phyloP scores from a whole-genome alignment of 345 rosid genomes.

The Cardiospermum halicacabum region DNA sequence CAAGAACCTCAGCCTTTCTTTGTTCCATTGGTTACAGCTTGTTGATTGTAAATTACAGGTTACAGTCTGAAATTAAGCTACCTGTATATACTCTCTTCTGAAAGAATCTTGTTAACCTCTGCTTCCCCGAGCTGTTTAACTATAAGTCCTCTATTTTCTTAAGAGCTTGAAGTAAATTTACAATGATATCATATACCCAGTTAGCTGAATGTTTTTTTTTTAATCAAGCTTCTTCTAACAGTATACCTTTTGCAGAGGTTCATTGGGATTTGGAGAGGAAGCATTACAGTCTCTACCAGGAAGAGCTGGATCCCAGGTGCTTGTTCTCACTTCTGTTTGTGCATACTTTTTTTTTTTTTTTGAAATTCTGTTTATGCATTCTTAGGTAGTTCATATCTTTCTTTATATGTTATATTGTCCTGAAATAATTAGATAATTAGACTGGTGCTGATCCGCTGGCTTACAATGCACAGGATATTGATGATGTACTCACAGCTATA shows the following conservation, averaged over 20 bases:
- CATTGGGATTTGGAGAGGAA: constrained; percentile 91
- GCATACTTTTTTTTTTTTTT: no score
- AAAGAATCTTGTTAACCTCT: not conserved
- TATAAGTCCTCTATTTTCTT: not conserved
- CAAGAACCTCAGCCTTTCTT: constrained; percentile 63
- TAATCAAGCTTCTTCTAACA: not conserved
- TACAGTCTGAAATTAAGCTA: not conserved
- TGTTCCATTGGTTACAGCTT: constrained; percentile 75
- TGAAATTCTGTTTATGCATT: no score
- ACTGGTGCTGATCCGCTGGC: not conserved
- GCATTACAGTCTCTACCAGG: constrained; percentile 96
- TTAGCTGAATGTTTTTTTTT: not conserved
- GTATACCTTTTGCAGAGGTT: constrained; percentile 57
- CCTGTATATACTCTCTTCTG: not conserved
- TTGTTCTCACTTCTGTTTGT: constrained; percentile 4
- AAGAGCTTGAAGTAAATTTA: no score
- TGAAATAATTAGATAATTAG: not conserved
- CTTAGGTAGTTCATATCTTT: not conserved
- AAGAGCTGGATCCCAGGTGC: constrained; percentile 84
- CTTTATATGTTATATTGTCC: not conserved
- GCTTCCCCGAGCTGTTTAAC: not conserved
- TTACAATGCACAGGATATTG: constrained; percentile 56
- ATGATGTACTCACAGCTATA: constrained; percentile 73
- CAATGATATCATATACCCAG: no score
- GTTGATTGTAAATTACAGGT: constrained; percentile 92